Evolutionary conservation across 2,329 filamentous ascomycete species (phyloP), one percentile per base, ranked within the genome.

Genomic region (Ceratocystis huliohia): DNA sequence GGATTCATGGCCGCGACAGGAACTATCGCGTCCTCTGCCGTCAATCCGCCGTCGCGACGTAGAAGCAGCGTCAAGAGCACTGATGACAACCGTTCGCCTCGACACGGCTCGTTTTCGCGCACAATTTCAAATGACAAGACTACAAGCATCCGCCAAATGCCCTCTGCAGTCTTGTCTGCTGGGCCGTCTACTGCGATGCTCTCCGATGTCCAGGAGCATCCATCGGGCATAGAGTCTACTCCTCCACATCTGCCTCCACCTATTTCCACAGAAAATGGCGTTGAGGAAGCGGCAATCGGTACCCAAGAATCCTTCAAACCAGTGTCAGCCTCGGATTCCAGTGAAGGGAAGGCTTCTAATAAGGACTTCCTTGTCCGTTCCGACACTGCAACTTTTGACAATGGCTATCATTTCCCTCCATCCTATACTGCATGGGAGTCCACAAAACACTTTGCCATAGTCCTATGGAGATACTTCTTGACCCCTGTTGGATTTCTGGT

Each of bases 401-500:
- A 87, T 71, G 83, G 84, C 53, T 87, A 87, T 71, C 82, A 87
- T 72, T 86, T 86, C 70, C 84, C 82, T 25, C 84, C 82, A 4
- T 83, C 80, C 66, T 83, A 84, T 71, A 76, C 84, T 0, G 84
- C 82, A 77, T 80, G 77, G 45, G 81, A 84, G 67, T 82, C 85
- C 1, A 82, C 83, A 1, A 76, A 74, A 22, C 83, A 85, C 64
- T 83, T 81, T 1, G 72, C 85, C 13, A 77, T 80, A 33, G 81
- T 83, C 0, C 89, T 88, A 72, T 87, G 84, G 84, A 81, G 83
- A 64, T 96, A 90, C 77, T 83, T 88, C 71, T 77, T 82, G 46
- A 95, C 89, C 0, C 88, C 88, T 0, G 75, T 88, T 65, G 90
- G 91, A 2, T 91, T 94, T 73, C 77, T 89, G 65, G 83, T 93